These are phyloP conservation scores for Cairneyella variabilis DNA, from an alignment of 495 filamentous ascomycete genomes.

Conservation along the genomic window DNA sequence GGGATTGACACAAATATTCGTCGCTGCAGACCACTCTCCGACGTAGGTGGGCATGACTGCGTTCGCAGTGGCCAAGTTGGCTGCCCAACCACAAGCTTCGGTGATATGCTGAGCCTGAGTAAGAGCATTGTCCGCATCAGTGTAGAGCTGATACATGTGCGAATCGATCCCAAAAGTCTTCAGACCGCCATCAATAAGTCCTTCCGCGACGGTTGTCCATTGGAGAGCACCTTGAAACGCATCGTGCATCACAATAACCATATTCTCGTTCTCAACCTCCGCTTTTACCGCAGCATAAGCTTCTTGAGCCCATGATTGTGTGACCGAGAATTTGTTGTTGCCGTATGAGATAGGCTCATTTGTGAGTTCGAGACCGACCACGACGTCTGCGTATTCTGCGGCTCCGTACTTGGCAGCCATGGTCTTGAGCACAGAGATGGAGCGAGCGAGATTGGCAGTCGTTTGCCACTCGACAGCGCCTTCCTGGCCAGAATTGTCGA, in stretches of 20 bases:
- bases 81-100: conserved; percentile 31
- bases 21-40: conserved; percentile 35
- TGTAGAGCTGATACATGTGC: conserved; percentile 36
- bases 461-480: conserved; percentile 36
- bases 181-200: background rate
- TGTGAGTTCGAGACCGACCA: conserved; percentile 37
- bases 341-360: conserved; percentile 36
- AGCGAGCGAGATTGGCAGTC: conserved; percentile 30
- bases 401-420: conserved; percentile 40
- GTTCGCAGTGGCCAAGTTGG: conserved; percentile 23
- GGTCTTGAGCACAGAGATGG: conserved; percentile 32
- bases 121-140: conserved; percentile 27
- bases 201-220: conserved; percentile 27
- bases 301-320: conserved; percentile 30
- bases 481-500: conserved; percentile 35
- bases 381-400: conserved; percentile 36
- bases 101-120: conserved; percentile 33
- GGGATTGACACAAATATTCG: conserved; percentile 33
- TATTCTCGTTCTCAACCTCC: conserved; percentile 28
- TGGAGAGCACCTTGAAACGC: conserved; percentile 26
- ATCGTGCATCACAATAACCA: conserved; percentile 37
- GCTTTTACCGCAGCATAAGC: conserved; percentile 34
- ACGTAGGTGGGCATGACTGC: conserved; percentile 32
- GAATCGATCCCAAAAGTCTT: conserved; percentile 33
- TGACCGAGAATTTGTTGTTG: conserved; percentile 30